Base-by-base conservation (phyloP, 2,329 filamentous ascomycete species). In the Clonostachys byssicola region DNA sequence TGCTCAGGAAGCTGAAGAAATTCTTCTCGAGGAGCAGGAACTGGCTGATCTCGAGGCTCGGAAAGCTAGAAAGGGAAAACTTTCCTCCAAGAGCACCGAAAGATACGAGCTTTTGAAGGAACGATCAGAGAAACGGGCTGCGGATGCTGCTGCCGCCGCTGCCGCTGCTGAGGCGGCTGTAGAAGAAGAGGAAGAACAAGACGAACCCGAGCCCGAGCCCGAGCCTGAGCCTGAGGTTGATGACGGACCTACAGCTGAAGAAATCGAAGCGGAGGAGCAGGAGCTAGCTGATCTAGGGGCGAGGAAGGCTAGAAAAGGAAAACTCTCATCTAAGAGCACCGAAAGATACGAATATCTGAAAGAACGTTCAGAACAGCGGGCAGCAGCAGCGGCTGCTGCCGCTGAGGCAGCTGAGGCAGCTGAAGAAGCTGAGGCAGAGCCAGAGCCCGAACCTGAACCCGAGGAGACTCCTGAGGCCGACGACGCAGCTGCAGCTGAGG, bases 401-500 rank as follows among this genome's bases (percentile, higher is more conserved):
- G 61, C 60, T 7, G 70, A 71, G 42, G 66, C 59, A 5, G 61
- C 60, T 7, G 70, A 71, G 42, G 66, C 59, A 5, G 61, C 57
- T 12, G 56, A 42, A 6, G 52, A 50, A 34, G 59, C 59, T 43
- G 55, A 51, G 16, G 52, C 53, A 14, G 60, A 42, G 53, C 48
- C 9, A 50, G 36, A n/a, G 16, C 44, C 44, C 9, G 23, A 38
- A 13, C 46, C 41, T 4, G 42, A 47, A 44, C 35, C 40, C 3
- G 34, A 33, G 30, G 39, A 43, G 9, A 33, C 38, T 20, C 52
- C 52, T n/a, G 60, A 62, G 51, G 71, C 12, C 18, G 43, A 46
- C 5, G 48, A 56, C 47, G 52, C 52, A 12, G 41, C 40, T n/a
- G 40, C 44, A 33, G 17, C 42, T 43, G 23, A 30, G 10, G 52